Evolutionary conservation across 768 basidiomycete species (phyloP), one percentile per base, ranked within the genome.

Genomic region (Phanerodontia chrysosporium): DNA sequence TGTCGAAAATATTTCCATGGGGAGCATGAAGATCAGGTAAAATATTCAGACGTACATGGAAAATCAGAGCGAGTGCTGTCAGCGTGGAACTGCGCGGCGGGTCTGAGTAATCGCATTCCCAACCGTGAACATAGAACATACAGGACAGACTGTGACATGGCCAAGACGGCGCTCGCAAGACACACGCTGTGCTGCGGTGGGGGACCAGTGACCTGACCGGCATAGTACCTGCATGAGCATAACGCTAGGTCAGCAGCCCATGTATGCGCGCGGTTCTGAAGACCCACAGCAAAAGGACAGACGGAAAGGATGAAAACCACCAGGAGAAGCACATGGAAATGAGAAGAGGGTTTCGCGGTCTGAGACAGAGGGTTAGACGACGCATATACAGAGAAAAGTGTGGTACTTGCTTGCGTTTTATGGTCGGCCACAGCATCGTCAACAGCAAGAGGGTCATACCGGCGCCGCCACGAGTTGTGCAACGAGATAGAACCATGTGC

Each of bases 221-320:
- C 49, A 45, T 63, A 63, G 46, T 60, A 63, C 29, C 62, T 63
- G 51, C 3, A 52, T 21, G 13, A 16, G 57, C 10, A 55, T 39
- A 4, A 18, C 58, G 36, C 21, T 46, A 1, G 52, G 32, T 35
- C 5, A 10, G 32, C 28, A 25, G 39, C 14, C 18, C 28, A 59
- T 25, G 35, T n/a, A 39, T 36, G 14, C 30, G 51, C 25, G 21
- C 24, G 48, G 4, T 13, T 2, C 25, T 2, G 9, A 10, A 14
- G 51, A n/a, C 59, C 29, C 30, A 61, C 62, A 63, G 45, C 29
- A 63, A 8, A 10, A 39, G 30, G 10, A 63, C 51, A 45, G 58
- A 61, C 18, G 62, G 62, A 35, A 63, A 63, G 9, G 59, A 44
- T 13, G 62, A 53, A 16, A 63, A 32, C 62, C 62, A 63, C 62